Evolutionary conservation across 441 rosid genomes (phyloP).

Genomic region (Flueggea neowawraea): DNA sequence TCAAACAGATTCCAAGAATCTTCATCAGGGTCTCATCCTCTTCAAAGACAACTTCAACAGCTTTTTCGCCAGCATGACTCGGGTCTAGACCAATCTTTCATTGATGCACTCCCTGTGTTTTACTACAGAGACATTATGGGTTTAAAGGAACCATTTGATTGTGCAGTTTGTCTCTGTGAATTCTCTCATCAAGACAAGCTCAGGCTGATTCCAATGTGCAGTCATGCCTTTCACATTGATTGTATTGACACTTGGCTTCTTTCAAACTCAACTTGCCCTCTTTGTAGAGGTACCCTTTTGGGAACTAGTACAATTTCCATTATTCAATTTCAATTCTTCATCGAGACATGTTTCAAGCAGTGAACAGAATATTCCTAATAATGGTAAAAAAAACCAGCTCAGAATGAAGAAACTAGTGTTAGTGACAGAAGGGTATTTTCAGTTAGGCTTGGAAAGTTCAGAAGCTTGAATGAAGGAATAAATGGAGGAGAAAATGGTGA

Average conservation of each 20-base stretch:
- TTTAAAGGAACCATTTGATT: conserved; percentile 59
- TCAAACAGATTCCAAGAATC: conserved; percentile 40
- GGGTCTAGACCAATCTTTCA: conserved; percentile 59
- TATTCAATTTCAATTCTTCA: conserved; percentile 12
- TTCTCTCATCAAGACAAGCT: conserved; percentile 53
- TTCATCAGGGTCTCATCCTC: conserved; percentile 32
- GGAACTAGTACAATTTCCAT: conserved; percentile 20
- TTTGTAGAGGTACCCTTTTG: conserved; percentile 54
- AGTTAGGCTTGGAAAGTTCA: conserved; percentile 61
- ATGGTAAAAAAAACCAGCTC: conserved; percentile 16
- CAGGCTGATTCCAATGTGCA: conserved; percentile 59
- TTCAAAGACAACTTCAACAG: conserved; percentile 74
- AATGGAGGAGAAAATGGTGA: conserved; percentile 12
- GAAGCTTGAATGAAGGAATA: conserved; percentile 32
- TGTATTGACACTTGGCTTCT: conserved; percentile 85
- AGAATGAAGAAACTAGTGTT: conserved; percentile 17
- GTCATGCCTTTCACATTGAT: conserved; percentile 72
- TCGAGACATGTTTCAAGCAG: conserved; percentile 19
- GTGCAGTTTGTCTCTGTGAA: conserved; percentile 71
- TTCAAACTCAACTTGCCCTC: conserved; percentile 80
- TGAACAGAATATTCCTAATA: conserved; percentile 13
- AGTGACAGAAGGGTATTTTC: conserved; percentile 39
- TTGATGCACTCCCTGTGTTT: conserved; percentile 68
- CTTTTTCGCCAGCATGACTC: conserved; percentile 66
- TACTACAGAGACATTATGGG: conserved; percentile 46